These are phyloP conservation scores for Rhizopogon roseolus DNA, from an alignment of 768 basidiomycete genomes.

Conservation along the genomic window DNA sequence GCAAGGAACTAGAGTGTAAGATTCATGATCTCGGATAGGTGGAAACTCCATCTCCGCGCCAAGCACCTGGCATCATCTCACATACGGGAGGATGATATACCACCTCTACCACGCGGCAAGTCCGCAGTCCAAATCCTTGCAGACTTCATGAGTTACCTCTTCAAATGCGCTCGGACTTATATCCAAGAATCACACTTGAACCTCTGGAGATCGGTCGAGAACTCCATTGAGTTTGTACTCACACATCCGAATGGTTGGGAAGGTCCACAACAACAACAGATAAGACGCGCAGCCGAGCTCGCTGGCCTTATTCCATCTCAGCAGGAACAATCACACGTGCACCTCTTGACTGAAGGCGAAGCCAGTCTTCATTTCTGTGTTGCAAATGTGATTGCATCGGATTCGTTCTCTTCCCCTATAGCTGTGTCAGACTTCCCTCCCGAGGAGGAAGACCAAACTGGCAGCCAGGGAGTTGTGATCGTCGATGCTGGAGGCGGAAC, in stretches of 20 bases:
- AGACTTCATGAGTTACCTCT: slow-evolving; percentile 25
- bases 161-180: slow-evolving; percentile 16
- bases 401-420: slow-evolving; percentile 13
- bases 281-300: slow-evolving; percentile 15
- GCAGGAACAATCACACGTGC: slow-evolving; percentile 12
- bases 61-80: slow-evolving; percentile 19
- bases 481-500: slow-evolving; percentile 45
- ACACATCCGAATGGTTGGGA: slow-evolving; percentile 31
- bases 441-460: slow-evolving; percentile 13
- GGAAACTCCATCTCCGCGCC: slow-evolving; percentile 34
- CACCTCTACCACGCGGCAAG: slow-evolving; percentile 17
- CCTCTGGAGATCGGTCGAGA: slow-evolving; percentile 20
- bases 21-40: slow-evolving; percentile 9
- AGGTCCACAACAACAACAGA: slow-evolving; percentile 23
- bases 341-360: slow-evolving; percentile 23
- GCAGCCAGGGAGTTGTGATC: slow-evolving; percentile 32
- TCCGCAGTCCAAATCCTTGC: slow-evolving; percentile 16
- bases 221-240: slow-evolving; percentile 17
- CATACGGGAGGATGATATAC: slow-evolving; percentile 16
- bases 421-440: background rate
- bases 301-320: slow-evolving; percentile 18
- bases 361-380: slow-evolving; percentile 34
- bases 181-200: slow-evolving; percentile 25
- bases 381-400: slow-evolving; percentile 33
- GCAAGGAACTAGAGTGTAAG: background rate